phyloP scores from a whole-genome alignment of 1,284 basidiomycete genomes.

The Moesziomyces globuligerus region DNA sequence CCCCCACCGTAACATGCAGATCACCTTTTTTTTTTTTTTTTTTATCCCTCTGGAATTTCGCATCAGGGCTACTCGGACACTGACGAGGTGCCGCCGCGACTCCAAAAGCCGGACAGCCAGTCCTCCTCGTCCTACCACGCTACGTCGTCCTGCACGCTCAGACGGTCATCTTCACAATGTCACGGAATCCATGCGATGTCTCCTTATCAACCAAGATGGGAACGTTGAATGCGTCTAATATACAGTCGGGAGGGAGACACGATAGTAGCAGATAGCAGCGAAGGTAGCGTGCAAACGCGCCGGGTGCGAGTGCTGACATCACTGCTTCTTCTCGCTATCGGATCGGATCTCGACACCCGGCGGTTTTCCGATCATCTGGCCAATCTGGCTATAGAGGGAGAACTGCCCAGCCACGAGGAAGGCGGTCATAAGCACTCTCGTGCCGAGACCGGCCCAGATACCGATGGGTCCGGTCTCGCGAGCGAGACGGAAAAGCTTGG shows the following conservation, averaged over 20 bases:
- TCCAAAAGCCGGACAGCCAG: no score
- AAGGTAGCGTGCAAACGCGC: not conserved
- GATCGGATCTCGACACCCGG: constrained; percentile 52
- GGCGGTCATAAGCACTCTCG: constrained; percentile 62
- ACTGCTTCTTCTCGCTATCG: constrained; percentile 39
- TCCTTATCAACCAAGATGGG: no score
- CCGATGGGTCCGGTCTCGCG: constrained; percentile 60
- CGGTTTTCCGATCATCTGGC: constrained; percentile 57
- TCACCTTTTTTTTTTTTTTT: no score
- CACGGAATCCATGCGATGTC: no score
- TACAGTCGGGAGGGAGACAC: not conserved
- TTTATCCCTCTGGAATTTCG: no score
- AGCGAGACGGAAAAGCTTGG: constrained; percentile 56
- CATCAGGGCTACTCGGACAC: no score
- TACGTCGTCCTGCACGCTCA: no score
- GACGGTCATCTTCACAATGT: no score
- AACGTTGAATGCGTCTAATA: not conserved
- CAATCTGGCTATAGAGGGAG: constrained; percentile 58
- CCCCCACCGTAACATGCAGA: no score
- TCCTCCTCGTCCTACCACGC: no score
- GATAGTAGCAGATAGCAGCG: no score
- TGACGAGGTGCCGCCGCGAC: no score
- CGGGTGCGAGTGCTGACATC: not conserved
- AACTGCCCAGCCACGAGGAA: constrained; percentile 59
- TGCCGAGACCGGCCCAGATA: constrained; percentile 64